A percentile compares a stretch with the other conserved stretches of the same genome.
phyloP scores from a whole-genome alignment of 768 basidiomycete genomes.

The Russula virescens region DNA sequence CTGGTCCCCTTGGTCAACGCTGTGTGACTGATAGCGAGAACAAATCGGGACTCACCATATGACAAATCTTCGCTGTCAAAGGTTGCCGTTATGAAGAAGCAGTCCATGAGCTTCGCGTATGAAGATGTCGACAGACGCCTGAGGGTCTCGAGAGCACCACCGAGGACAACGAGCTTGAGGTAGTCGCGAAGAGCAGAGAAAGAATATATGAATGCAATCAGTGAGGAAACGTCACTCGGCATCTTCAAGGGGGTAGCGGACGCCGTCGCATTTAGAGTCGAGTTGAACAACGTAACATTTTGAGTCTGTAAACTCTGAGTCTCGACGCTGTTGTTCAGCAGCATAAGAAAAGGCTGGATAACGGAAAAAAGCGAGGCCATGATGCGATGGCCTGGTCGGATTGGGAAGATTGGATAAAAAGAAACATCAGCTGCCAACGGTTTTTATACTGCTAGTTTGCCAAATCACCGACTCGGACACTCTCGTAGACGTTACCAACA shows the following conservation, averaged over 20 bases:
- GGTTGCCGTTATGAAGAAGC: constrained; percentile 57
- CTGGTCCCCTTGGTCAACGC: constrained; percentile 31
- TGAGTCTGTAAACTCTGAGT: too few relatives aligned
- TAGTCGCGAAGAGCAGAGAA: constrained; percentile 55
- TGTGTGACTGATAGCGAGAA: constrained; percentile 1
- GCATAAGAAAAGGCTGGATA: constrained; percentile 3
- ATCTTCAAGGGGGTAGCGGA: constrained; percentile 5
- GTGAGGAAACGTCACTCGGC: constrained; percentile 31
- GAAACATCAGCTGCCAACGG: too few relatives aligned
- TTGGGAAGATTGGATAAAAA: neutral
- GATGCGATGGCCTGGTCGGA: neutral
- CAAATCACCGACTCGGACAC: too few relatives aligned
- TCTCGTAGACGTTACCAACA: too few relatives aligned
- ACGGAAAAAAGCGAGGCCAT: constrained; percentile 1
- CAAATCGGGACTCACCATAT: constrained; percentile 41
- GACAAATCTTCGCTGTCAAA: constrained; percentile 55
- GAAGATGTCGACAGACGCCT: constrained; percentile 42
- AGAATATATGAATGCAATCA: constrained; percentile 45
- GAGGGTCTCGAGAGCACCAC: constrained; percentile 53
- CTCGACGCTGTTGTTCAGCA: constrained; percentile 4
- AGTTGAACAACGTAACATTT: neutral
- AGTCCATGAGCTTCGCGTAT: constrained; percentile 42
- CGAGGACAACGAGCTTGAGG: constrained; percentile 56
- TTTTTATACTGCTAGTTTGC: neutral
- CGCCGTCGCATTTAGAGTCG: constrained; percentile 4